Evolutionary conservation across 768 basidiomycete species (phyloP).

Genomic region (Suillus paluster): DNA sequence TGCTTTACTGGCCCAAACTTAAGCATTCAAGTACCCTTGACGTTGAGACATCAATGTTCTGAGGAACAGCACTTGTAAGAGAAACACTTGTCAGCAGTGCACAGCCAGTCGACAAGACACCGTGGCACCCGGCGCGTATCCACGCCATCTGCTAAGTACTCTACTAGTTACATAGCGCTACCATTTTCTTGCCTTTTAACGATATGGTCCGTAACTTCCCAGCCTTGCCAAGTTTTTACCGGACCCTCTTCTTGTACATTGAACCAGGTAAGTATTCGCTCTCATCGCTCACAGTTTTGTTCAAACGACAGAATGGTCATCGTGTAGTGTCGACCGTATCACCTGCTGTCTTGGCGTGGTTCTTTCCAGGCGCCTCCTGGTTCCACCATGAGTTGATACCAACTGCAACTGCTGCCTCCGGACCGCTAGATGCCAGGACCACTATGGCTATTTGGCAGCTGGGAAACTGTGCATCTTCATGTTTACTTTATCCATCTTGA

Average conservation of each 20-base stretch:
- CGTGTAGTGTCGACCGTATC: conserved; percentile 52
- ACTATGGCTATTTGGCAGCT: conserved; percentile 71
- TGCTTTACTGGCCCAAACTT: not conserved
- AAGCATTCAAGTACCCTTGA: not conserved
- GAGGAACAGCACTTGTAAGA: not conserved
- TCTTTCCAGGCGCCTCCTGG: conserved; percentile 65
- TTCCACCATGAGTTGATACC: conserved; percentile 72
- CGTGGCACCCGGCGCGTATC: not conserved
- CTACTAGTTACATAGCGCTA: not conserved
- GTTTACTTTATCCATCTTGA: not conserved
- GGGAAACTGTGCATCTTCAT: conserved; percentile 57
- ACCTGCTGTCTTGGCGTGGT: conserved; percentile 56
- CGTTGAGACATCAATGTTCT: not conserved
- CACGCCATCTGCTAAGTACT: not conserved
- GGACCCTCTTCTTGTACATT: conserved; percentile 62
- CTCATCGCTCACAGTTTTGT: not conserved
- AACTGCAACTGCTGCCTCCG: conserved; percentile 30
- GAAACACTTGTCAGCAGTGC: too few species aligned
- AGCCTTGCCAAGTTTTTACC: conserved; percentile 67
- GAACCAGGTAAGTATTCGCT: conserved; percentile 55
- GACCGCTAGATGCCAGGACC: conserved; percentile 50
- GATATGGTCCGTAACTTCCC: conserved; percentile 43
- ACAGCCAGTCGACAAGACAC: not conserved
- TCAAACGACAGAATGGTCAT: conserved; percentile 26
- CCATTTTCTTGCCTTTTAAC: too few species aligned